Percentiles rank a stretch among this genome's conserved stretches.
Evolutionary conservation across 306 rosid species (phyloP).

Genomic region (Cucurbita maxima): DNA sequence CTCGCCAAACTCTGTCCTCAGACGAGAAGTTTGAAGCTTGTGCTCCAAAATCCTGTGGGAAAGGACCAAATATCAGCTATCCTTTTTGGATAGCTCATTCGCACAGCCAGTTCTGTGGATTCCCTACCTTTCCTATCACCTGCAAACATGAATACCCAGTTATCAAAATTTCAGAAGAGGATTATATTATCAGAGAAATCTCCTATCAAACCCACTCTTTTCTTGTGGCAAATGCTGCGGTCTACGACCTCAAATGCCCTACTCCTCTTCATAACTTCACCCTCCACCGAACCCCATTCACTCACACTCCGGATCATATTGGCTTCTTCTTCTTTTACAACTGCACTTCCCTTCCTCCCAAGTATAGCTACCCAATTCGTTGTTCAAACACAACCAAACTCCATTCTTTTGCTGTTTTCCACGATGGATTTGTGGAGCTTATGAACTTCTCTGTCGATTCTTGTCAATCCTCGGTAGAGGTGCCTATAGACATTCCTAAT

Average conservation of each 20-base stretch:
- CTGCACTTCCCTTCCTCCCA: conserved; percentile 29
- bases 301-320: conserved; percentile 11
- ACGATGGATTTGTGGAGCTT: conserved; percentile 23
- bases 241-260: conserved; percentile 26
- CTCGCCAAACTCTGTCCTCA: conserved; percentile 6
- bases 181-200: conserved; percentile 30
- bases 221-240: conserved; percentile 17
- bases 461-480: conserved; percentile 28
- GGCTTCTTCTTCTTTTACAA: conserved; percentile 43
- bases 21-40: conserved; percentile 32
- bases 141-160: conserved; percentile 32
- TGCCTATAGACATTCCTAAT: conserved; percentile 19
- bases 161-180: conserved; percentile 29
- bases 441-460: conserved; percentile 20
- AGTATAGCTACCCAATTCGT: conserved; percentile 16
- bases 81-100: conserved; percentile 48
- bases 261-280: conserved; percentile 32
- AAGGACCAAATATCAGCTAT: conserved; percentile 37
- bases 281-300: conserved; percentile 34
- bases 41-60: conserved; percentile 37
- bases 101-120: conserved; percentile 40
- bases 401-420: conserved; percentile 42
- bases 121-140: conserved; percentile 30
- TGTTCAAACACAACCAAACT: conserved; percentile 33
- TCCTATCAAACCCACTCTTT: conserved; percentile 34